Conservation (phyloP, 2,329 filamentous ascomycete species). For the Fusarium nematophilum region DNA sequence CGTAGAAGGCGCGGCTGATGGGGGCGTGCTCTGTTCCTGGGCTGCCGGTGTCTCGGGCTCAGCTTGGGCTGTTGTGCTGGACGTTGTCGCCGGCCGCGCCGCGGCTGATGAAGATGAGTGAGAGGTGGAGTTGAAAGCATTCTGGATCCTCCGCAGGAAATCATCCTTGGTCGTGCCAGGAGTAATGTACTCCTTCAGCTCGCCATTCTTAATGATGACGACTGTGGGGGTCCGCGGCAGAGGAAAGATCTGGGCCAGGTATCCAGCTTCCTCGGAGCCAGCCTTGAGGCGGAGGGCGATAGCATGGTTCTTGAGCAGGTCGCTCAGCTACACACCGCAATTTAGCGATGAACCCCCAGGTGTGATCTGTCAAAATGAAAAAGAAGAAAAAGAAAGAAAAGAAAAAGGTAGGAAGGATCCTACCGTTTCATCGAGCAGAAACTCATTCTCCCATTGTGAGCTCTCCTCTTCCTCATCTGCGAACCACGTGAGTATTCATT, state of each 20-base stretch:
- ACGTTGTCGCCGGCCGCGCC: slow-evolving; percentile 28
- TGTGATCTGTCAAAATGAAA: slow-evolving; percentile 4
- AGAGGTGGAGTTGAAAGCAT: slow-evolving; percentile 46
- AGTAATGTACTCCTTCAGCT: slow-evolving; percentile 80
- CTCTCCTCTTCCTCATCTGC: slow-evolving; percentile 70
- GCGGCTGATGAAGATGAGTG: slow-evolving; percentile 18
- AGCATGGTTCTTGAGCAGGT: slow-evolving; percentile 69
- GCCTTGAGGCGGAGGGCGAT: slow-evolving; percentile 77
- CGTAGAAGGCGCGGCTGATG: slow-evolving; percentile 37
- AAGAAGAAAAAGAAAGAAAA: no score
- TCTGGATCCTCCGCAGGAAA: slow-evolving; percentile 63
- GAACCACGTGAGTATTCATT: slow-evolving; percentile 26
- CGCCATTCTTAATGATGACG: slow-evolving; percentile 82
- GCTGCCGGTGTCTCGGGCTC: slow-evolving; percentile 33
- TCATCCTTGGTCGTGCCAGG: slow-evolving; percentile 73
- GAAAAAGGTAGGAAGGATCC: no score
- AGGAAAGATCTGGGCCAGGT: slow-evolving; percentile 84
- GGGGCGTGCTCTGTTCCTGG: slow-evolving; percentile 27
- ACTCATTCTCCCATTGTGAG: slow-evolving; percentile 77
- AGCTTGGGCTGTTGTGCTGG: slow-evolving; percentile 28
- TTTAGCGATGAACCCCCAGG: slow-evolving; percentile 20
- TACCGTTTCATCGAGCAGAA: slow-evolving; percentile 68
- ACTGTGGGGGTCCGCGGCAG: slow-evolving; percentile 82
- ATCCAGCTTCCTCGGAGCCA: slow-evolving; percentile 83
- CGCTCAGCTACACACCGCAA: slow-evolving; percentile 60